These are phyloP conservation scores for Phytophthora cajani DNA, from an alignment of 352 stramenopile genomes.

Conservation along the genomic window DNA sequence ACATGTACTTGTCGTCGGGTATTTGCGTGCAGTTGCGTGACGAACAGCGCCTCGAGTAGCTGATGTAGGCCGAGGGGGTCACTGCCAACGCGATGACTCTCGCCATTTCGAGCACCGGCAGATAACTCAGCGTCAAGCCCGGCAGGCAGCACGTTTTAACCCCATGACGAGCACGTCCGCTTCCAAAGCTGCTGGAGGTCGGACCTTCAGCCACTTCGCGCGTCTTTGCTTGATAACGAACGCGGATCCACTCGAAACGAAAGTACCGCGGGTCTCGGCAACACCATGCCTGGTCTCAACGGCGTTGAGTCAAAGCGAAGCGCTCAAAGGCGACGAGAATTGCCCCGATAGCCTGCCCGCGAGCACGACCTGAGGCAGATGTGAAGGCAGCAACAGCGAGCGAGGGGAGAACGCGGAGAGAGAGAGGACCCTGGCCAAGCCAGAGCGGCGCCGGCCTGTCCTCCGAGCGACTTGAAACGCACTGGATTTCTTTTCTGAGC, in stretches of 20 bases:
- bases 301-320: neutral
- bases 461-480: neutral
- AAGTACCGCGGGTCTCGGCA: slow-evolving; percentile 1
- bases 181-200: neutral
- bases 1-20: neutral
- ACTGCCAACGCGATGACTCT: neutral
- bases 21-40: neutral
- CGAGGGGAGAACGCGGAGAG: neutral
- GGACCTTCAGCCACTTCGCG: neutral
- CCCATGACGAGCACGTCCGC: neutral
- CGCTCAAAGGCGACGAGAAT: neutral
- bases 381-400: neutral
- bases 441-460: neutral
- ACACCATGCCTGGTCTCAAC: neutral
- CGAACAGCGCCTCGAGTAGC: neutral
- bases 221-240: slow-evolving; percentile 1
- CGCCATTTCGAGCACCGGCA: neutral
- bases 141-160: neutral
- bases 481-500: neutral
- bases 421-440: neutral
- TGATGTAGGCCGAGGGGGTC: neutral
- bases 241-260: slow-evolving; percentile 4
- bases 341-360: no score
- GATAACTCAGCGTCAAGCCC: neutral
- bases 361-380: neutral